Percentiles rank a stretch among this genome's conserved stretches.
These are phyloP conservation scores for Arthrobotrys sinensis DNA, from an alignment of 2,329 filamentous ascomycete genomes.

Conservation along the genomic window DNA sequence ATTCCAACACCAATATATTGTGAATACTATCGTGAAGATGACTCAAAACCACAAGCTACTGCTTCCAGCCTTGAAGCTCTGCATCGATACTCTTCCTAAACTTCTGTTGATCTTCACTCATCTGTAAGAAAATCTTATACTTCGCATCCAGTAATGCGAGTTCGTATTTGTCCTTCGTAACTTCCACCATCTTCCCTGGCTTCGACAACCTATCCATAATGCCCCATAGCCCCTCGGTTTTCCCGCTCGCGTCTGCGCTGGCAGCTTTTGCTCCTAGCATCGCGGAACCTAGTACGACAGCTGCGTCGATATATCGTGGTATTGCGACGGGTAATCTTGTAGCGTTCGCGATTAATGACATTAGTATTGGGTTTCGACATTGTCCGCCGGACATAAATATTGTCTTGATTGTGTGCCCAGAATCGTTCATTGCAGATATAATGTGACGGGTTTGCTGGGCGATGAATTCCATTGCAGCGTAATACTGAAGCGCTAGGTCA, in stretches of 20 bases:
- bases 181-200: constrained; percentile 85
- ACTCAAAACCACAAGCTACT: background rate
- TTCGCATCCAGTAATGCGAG: constrained; percentile 87
- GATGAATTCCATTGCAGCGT: constrained; percentile 97
- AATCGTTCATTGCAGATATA: constrained; percentile 90
- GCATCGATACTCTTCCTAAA: constrained; percentile 86
- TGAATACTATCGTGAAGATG: background rate
- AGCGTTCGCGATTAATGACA: constrained; percentile 89
- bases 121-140: constrained; percentile 95
- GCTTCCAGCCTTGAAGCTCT: constrained; percentile 69
- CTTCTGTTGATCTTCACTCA: constrained; percentile 85
- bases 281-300: constrained; percentile 96
- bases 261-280: constrained; percentile 99
- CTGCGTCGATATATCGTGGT: constrained; percentile 92
- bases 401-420: constrained; percentile 87
- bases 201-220: constrained; percentile 99
- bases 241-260: constrained; percentile 79
- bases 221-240: constrained; percentile 89
- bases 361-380: constrained; percentile 94
- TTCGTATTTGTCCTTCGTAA: constrained; percentile 79
- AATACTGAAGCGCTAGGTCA: constrained; percentile 91
- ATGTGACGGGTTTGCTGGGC: constrained; percentile 97
- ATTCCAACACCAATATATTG: constrained; percentile 8
- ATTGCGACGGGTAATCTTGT: constrained; percentile 95
- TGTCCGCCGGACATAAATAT: constrained; percentile 99